Base-by-base conservation (phyloP, 257 asterid species). In the Solanum phureja region DNA sequence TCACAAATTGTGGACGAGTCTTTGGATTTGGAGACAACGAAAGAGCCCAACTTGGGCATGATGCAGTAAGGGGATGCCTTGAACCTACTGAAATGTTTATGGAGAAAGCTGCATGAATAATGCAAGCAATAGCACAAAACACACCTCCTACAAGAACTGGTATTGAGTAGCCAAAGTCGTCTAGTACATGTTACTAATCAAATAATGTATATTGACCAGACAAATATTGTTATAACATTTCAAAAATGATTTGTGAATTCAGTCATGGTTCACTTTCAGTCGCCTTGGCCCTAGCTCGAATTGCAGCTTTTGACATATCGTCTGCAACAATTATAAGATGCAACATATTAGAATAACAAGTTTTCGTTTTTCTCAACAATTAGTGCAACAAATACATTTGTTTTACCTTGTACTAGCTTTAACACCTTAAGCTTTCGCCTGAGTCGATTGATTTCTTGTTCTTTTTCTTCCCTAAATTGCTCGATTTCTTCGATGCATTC, bases 21-120 rank as follows among this genome's bases (percentile, higher is more conserved):
- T 91, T 92, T 4, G 98, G 98, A 12, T 95, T 94, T 24, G 98
- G 98, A 86, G 98, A 95, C 87, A 95, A 95, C 12, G 98, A 95
- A 90, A 93, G 98, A 90, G 96, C 95, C 37, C 97, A 95, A 90
- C 95, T 95, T 7, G 98, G 98, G 33, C 95, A 92, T 29, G 98
- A 95, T 84, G 87, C 94, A 14, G 93, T 93, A 83, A 88, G 98
- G 83, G 90, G 92, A 13, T 92, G 95, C 90, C 98, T 93, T 31
- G 27, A 90, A 81, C 98, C 98, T 19, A 91, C 96, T 33, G 94
- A 94, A 92, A 93, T 94, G 87, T 84, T 89, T 38, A 38, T 38
- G 42, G 42, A 38, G 10, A 38, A 38, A 38, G n/a, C n/a, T n/a
- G 3, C 10, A 7, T 38, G 42, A 38, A 38, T 38, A 38, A 38